Evolutionary conservation across 495 filamentous ascomycete species (phyloP).

Genomic region (Penicilliopsis zonata): DNA sequence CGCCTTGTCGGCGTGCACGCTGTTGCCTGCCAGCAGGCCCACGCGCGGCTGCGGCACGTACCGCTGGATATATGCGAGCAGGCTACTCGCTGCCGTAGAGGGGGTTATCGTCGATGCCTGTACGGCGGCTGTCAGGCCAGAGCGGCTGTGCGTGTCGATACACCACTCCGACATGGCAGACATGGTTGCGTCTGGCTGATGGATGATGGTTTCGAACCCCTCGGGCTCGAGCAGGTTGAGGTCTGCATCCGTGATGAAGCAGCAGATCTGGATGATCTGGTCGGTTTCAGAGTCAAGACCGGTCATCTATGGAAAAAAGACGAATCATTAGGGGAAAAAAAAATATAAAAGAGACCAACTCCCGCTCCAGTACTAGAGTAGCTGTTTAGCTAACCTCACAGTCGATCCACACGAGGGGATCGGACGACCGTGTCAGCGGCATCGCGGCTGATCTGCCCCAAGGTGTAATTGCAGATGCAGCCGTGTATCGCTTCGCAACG

Average conservation of each 20-base stretch:
- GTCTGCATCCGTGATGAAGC: conserved; percentile 75
- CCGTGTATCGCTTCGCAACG: no score
- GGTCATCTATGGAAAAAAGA: conserved; percentile 62
- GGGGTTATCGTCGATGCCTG: conserved; percentile 60
- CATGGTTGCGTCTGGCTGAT: conserved; percentile 58
- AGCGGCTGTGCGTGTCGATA: conserved; percentile 48
- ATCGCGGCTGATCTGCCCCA: conserved; percentile 14
- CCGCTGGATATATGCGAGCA: conserved; percentile 67
- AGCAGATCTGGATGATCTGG: conserved; percentile 84
- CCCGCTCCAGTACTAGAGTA: no score
- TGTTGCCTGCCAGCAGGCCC: conserved; percentile 80
- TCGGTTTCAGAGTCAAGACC: conserved; percentile 71
- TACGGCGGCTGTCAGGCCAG: conserved; percentile 69
- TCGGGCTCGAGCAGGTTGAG: conserved; percentile 62
- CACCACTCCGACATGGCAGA: conserved; percentile 70
- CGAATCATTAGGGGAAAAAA: background rate
- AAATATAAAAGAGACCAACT: no score
- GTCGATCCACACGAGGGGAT: conserved; percentile 77
- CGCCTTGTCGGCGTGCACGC: conserved; percentile 76
- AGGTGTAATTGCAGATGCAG: background rate
- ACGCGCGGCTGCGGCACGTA: conserved; percentile 49
- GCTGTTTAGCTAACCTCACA: conserved; percentile 66
- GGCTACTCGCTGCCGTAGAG: conserved; percentile 54
- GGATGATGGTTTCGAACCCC: conserved; percentile 73
- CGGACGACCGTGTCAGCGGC: conserved; percentile 35